phyloP scores from a whole-genome alignment of 345 rosid species.

The Leavenworthia alabamica region DNA sequence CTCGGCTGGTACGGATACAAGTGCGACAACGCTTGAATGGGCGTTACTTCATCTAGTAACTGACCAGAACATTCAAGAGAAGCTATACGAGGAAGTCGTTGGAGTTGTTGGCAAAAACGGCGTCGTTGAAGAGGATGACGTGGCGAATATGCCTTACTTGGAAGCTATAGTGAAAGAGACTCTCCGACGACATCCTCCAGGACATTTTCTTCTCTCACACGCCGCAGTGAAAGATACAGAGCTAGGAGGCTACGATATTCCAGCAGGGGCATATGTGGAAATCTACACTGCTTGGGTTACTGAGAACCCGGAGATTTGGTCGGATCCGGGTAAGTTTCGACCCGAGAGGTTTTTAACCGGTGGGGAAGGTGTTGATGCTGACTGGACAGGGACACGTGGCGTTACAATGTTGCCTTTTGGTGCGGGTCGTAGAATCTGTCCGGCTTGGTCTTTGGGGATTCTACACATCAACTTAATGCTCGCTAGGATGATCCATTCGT shows the following conservation, averaged over 20 bases:
- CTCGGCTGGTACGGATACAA: constrained; percentile 88
- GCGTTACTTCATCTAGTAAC: constrained; percentile 58
- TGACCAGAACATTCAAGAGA: constrained; percentile 64
- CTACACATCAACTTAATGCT: constrained; percentile 63
- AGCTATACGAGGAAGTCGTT: constrained; percentile 58
- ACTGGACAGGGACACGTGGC: constrained; percentile 74
- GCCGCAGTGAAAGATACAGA: constrained; percentile 55
- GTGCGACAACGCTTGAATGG: constrained; percentile 84
- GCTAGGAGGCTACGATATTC: constrained; percentile 74
- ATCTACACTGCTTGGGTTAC: constrained; percentile 94
- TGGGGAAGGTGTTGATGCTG: constrained; percentile 76
- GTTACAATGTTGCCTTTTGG: constrained; percentile 86
- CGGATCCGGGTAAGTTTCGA: constrained; percentile 56
- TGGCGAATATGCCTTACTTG: constrained; percentile 60
- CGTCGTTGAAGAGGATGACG: constrained; percentile 57
- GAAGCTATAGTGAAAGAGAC: constrained; percentile 78
- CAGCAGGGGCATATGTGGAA: constrained; percentile 61
- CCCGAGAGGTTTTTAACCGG: constrained; percentile 85
- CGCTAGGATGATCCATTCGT: constrained; percentile 82
- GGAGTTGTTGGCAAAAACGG: constrained; percentile 48
- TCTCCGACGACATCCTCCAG: constrained; percentile 89
- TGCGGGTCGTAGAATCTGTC: constrained; percentile 88
- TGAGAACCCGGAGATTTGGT: constrained; percentile 71
- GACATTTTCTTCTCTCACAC: constrained; percentile 84
- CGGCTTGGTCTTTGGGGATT: constrained; percentile 73